Evolutionary conservation across 805 yeast species (phyloP), one percentile per base, ranked within the genome.

Genomic region (Ogataea parapolymorpha): DNA sequence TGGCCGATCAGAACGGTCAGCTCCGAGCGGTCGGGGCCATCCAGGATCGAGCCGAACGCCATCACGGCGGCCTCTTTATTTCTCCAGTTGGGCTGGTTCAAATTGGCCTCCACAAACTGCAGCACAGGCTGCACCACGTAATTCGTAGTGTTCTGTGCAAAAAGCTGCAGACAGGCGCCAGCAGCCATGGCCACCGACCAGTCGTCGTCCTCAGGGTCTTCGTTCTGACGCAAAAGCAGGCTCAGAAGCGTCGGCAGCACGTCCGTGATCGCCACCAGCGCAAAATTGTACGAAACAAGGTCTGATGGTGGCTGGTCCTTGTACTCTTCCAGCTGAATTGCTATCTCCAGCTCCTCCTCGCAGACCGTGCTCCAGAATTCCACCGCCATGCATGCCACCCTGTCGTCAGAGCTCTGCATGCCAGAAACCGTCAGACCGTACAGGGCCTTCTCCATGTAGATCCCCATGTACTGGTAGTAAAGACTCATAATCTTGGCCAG

Each of bases 301-400:
- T 72, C 77, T 6, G 64, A 62, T 29, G 61, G 55, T 12, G 67
- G 66, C 35, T 74, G 71, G 40, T 72, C 73, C 32, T 77, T 78
- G 53, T 61, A 71, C 51, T 83, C 89, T 35, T 80, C 81, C 49
- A 77, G 70, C 58, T 81, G 86, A 44, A 77, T 64, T 13, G 84
- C 78, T 45, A 86, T 80, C 49, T 87, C 96, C 48, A 85, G 73
- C 65, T 93, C 99, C 59, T 85, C 96, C 68, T 93, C 99, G 70
- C 98, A 90, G n/a, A 93, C 93, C n/a, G 99, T 88, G 45, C 91
- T 81, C 99, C 99, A 93, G 63, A 93, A 91, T 68, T 93, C 99
- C 43, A 93, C 93, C 23, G 99, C 97, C 97, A 91, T 90, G 60
- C 97, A 88, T 1, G 96, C 84, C 23, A 93, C 98, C 54, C 78